These are phyloP conservation scores for Cryptosporidium baileyi DNA, from an alignment of 169 alveolate genomes.

Conservation along the genomic window DNA sequence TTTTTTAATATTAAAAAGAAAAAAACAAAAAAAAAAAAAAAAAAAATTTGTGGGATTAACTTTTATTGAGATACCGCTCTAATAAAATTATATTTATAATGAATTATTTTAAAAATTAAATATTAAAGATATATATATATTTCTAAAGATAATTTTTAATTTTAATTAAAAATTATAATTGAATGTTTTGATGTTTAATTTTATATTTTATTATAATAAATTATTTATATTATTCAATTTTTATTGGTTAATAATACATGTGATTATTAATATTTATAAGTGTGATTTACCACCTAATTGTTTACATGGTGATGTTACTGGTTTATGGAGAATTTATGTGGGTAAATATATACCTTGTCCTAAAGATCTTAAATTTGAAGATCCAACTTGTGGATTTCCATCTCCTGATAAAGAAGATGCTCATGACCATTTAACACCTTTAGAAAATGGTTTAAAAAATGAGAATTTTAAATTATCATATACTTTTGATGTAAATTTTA, in stretches of 20 bases:
- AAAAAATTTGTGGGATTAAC: no score
- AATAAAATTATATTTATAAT: background rate
- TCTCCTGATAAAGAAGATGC: constrained; percentile 64
- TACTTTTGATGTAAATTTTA: constrained; percentile 40
- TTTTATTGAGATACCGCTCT: no score
- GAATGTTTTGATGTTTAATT: background rate
- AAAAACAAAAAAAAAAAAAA: no score
- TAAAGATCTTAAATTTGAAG: background rate
- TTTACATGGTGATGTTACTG: constrained; percentile 58
- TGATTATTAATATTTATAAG: background rate
- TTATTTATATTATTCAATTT: background rate
- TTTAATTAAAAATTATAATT: background rate
- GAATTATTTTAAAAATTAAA: background rate
- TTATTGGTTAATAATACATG: background rate
- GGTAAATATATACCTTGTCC: constrained; percentile 51
- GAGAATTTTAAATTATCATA: background rate
- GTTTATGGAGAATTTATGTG: constrained; percentile 38
- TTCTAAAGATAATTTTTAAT: background rate
- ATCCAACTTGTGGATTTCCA: constrained; percentile 59
- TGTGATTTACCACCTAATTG: constrained; percentile 69
- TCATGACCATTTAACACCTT: constrained; percentile 13
- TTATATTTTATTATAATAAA: background rate
- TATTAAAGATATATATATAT: background rate
- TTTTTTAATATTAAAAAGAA: no score
- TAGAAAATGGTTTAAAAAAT: constrained; percentile 7